Percentiles rank a stretch among this genome's conserved stretches.
These are phyloP conservation scores for Rhinocladiella mackenziei DNA, from an alignment of 2,329 filamentous ascomycete genomes.

Conservation along the genomic window DNA sequence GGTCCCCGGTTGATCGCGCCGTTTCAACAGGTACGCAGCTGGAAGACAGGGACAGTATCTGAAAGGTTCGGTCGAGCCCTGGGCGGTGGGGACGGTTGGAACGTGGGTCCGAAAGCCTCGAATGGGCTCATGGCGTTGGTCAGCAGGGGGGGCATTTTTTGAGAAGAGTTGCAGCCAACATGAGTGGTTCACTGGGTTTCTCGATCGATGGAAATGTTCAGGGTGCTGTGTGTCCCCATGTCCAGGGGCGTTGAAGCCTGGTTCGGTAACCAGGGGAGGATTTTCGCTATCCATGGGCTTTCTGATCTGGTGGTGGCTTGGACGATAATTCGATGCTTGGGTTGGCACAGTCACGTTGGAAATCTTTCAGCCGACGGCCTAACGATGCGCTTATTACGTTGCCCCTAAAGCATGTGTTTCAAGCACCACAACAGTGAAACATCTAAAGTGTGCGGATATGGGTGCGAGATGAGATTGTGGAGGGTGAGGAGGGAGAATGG, in stretches of 20 bases:
- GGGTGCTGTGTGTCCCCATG: too few species aligned
- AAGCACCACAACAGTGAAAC: neutral
- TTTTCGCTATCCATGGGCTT: too few species aligned
- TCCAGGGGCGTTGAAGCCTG: too few species aligned
- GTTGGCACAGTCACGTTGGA: neutral
- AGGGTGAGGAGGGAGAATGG: neutral
- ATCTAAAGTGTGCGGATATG: too few species aligned
- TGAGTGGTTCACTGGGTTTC: neutral
- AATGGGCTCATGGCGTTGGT: conserved; percentile 14
- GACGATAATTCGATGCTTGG: neutral
- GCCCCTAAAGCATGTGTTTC: too few species aligned
- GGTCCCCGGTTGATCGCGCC: conserved; percentile 12
- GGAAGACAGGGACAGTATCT: conserved; percentile 1
- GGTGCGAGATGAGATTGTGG: too few species aligned
- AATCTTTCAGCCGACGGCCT: neutral
- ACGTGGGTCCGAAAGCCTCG: conserved; percentile 1
- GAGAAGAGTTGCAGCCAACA: neutral
- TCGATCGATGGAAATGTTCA: neutral
- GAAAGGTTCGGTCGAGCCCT: conserved; percentile 9
- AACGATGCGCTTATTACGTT: too few species aligned
- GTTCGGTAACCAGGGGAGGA: too few species aligned
- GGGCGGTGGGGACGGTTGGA: conserved; percentile 1
- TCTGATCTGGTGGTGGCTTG: conserved; percentile 2
- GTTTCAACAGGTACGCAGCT: conserved; percentile 16
- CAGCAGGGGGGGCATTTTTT: conserved; percentile 1